A percentile compares a stretch with the other conserved stretches of the same genome.
phyloP scores from a whole-genome alignment of 148 eudicot species.

The Diospyros kaki region DNA sequence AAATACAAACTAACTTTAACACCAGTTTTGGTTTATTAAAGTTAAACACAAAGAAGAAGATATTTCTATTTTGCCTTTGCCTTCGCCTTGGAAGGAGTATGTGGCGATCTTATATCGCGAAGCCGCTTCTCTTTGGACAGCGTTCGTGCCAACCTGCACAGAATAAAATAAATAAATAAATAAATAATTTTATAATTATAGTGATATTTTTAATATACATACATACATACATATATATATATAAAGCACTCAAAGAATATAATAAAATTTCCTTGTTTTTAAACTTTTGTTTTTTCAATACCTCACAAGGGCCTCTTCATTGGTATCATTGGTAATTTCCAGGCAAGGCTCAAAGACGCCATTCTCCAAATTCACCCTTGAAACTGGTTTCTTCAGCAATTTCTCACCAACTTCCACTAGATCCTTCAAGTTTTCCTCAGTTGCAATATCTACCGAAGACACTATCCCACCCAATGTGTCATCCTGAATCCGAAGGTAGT shows the following conservation, averaged over 20 bases:
- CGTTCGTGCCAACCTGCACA: constrained; percentile 27
- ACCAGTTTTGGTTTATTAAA: too few species aligned
- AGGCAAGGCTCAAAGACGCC: constrained; percentile 25
- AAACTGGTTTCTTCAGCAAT: constrained; percentile 30
- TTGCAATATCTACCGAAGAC: constrained; percentile 37
- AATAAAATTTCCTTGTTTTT: not conserved
- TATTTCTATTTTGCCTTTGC: too few species aligned
- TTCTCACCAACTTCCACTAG: constrained; percentile 38
- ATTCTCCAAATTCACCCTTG: constrained; percentile 27
- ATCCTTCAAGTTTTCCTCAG: constrained; percentile 28
- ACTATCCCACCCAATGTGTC: constrained; percentile 26
- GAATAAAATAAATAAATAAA: not conserved
- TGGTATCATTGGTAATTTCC: constrained; percentile 22
- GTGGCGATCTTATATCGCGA: constrained; percentile 29
- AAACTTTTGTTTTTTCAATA: not conserved
- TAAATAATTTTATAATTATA: too few species aligned
- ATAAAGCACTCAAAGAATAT: not conserved
- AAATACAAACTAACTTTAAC: too few species aligned
- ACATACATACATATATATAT: too few species aligned
- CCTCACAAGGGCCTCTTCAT: constrained; percentile 35
- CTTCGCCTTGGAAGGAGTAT: not conserved
- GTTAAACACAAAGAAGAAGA: too few species aligned
- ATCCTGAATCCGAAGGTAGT: constrained; percentile 49
- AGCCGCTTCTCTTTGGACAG: constrained; percentile 36
- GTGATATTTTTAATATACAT: not conserved